Evolutionary conservation across 352 stramenopile genomes (phyloP), one percentile per base, ranked within the genome.

Genomic region (Saprolegnia parasitica): DNA sequence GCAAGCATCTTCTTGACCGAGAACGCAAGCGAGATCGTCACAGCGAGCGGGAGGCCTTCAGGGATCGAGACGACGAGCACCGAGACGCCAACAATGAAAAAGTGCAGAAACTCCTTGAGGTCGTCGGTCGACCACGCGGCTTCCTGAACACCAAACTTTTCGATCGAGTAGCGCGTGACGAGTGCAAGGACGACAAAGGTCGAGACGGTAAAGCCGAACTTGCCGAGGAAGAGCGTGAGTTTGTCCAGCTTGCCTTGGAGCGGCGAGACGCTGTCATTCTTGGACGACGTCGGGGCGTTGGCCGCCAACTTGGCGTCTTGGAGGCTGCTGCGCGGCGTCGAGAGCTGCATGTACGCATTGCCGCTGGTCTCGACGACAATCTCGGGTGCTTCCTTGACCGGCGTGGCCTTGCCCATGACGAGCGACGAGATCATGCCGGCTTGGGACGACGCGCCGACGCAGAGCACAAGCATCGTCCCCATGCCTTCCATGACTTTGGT

Each of bases 11-110:
- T 56, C 29, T 57, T 75, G 40, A 72, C 77, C 18, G 84, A 96
- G 72, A 93, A 96, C 0, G 91, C 89, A n/a, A 98, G 76, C 2
- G 89, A 83, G 35, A 97, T 78, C 26, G 90, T 97, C 0, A 98
- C 91, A 23, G 90, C 91, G 23, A 97, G 78, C 20, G 92, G 91
- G 55, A 98, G 75, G 49, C 91, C 91, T 74, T 98, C 97, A 0
- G 97, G 97, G 45, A 99, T 97, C 21, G 96, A 96, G 5, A 99
- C 97, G 35, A 99, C 97, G 0, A 99, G 82, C 47, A 96, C 88
- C 0, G 89, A 95, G 71, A 96, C 92, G 10, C 77, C 78, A 6
- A 86, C 80, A 47, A 96, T 91, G 75, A 97, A 95, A 67, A 89
- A 93, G 54, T 89, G 68, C 1, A 97, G 73, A 56, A 90, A 91